Percentiles rank a stretch among this genome's conserved stretches.
Conservation (phyloP, 441 rosid species). For the Aquilaria agallochum region DNA sequence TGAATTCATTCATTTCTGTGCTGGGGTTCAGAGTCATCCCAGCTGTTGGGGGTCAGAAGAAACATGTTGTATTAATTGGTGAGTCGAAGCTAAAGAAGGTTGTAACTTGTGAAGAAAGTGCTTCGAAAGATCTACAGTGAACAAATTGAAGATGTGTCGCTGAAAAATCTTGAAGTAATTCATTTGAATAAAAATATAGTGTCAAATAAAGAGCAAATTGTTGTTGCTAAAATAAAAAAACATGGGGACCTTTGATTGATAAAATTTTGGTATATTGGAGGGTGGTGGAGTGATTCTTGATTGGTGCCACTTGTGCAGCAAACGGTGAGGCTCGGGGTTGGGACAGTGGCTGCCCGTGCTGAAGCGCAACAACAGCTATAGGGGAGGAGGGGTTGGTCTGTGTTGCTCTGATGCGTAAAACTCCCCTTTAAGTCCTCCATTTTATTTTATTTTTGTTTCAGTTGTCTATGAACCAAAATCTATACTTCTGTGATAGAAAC, state of each 20-base stretch:
- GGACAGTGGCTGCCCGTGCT: slow-evolving; percentile 6
- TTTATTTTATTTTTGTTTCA: too few species aligned
- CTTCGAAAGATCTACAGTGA: slow-evolving; percentile 53
- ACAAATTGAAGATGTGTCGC: slow-evolving; percentile 49
- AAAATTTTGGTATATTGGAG: slow-evolving; percentile 30
- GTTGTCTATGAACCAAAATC: too few species aligned
- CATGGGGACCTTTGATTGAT: slow-evolving; percentile 41
- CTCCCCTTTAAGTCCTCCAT: too few species aligned
- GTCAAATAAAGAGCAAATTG: slow-evolving; percentile 37
- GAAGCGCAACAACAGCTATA: slow-evolving; percentile 39
- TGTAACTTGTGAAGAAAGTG: slow-evolving; percentile 47
- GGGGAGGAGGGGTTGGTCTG: slow-evolving; percentile 34
- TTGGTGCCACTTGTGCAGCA: slow-evolving; percentile 84
- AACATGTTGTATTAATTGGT: slow-evolving; percentile 85
- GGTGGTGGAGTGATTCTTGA: slow-evolving; percentile 65
- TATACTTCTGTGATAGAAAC: too few species aligned
- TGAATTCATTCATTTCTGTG: slow-evolving; percentile 36
- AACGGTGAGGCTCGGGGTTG: slow-evolving; percentile 26
- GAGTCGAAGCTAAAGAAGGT: slow-evolving; percentile 63
- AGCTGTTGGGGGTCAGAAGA: slow-evolving; percentile 43
- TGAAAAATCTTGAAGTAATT: slow-evolving; percentile 52
- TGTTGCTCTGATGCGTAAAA: too few species aligned
- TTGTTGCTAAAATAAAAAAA: slow-evolving; percentile 44
- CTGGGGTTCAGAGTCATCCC: slow-evolving; percentile 54
- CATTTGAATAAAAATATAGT: slow-evolving; percentile 54